Conservation (phyloP, 495 filamentous ascomycete genomes). For the Penicillium maclennaniae region DNA sequence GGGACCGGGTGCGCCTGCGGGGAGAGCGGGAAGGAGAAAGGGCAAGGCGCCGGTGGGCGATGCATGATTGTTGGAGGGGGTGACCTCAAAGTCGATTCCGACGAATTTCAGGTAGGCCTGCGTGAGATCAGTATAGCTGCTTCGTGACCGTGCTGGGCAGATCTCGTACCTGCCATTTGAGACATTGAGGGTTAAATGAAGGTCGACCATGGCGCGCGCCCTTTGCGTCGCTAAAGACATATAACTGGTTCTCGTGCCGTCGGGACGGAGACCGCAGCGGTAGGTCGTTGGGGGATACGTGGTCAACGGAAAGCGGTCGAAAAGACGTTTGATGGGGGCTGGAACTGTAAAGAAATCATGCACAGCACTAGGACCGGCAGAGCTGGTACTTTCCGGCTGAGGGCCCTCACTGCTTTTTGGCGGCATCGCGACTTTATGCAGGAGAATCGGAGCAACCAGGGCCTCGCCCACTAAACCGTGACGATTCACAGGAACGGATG, state of each 20-base stretch:
- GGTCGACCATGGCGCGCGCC: slow-evolving; percentile 61
- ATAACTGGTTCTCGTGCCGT: slow-evolving; percentile 57
- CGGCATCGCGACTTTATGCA: slow-evolving; percentile 29
- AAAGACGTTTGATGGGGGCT: slow-evolving; percentile 70
- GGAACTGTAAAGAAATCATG: slow-evolving; percentile 62
- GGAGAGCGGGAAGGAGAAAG: slow-evolving; percentile 65
- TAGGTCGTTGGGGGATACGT: slow-evolving; percentile 74
- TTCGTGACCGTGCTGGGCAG: background rate
- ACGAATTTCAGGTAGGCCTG: slow-evolving; percentile 84
- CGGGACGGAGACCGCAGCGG: slow-evolving; percentile 57
- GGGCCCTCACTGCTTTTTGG: slow-evolving; percentile 24
- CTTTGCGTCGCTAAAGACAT: slow-evolving; percentile 68
- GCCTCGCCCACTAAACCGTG: slow-evolving; percentile 3
- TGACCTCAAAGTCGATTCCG: slow-evolving; percentile 61
- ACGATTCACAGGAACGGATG: background rate
- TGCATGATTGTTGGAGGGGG: slow-evolving; percentile 85
- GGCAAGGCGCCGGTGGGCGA: slow-evolving; percentile 84
- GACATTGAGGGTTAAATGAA: slow-evolving; percentile 87
- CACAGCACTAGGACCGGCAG: slow-evolving; percentile 2
- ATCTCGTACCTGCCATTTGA: slow-evolving; percentile 89
- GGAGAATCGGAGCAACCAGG: slow-evolving; percentile 6
- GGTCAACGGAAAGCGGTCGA: slow-evolving; percentile 75
- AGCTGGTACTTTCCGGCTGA: slow-evolving; percentile 15
- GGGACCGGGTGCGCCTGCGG: slow-evolving; percentile 34
- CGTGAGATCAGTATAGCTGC: slow-evolving; percentile 4